Percentiles rank a stretch among this genome's conserved stretches.
phyloP scores from a whole-genome alignment of 2,329 filamentous ascomycete genomes.

The Xylariaceae sp. region DNA sequence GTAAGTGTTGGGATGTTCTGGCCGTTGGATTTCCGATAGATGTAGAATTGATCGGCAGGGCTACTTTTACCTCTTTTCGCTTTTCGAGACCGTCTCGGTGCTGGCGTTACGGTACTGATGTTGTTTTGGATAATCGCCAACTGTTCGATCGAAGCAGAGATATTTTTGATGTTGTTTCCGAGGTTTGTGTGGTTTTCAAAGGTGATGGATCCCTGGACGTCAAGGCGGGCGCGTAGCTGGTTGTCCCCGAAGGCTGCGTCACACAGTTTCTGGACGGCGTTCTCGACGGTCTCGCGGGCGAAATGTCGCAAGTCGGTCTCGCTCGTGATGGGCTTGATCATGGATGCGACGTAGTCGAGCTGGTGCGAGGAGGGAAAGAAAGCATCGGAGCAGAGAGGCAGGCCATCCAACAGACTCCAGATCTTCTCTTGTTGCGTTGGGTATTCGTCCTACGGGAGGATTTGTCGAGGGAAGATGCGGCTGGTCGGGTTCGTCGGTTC shows the following conservation, averaged over 20 bases:
- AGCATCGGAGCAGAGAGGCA: slow-evolving; percentile 25
- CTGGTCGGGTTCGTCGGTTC: not conserved
- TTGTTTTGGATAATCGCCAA: slow-evolving; percentile 18
- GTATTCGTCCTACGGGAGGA: slow-evolving; percentile 36
- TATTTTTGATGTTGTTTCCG: slow-evolving; percentile 19
- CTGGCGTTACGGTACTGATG: slow-evolving; percentile 7
- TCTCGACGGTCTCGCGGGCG: slow-evolving; percentile 34
- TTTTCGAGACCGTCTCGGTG: not conserved
- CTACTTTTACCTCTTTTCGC: not conserved
- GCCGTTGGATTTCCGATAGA: slow-evolving; percentile 22
- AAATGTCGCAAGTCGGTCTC: slow-evolving; percentile 34
- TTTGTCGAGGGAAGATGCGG: slow-evolving; percentile 23
- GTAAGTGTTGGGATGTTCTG: slow-evolving; percentile 24
- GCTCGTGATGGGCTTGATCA: slow-evolving; percentile 32
- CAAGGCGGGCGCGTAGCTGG: slow-evolving; percentile 27
- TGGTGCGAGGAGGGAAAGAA: slow-evolving; percentile 32
- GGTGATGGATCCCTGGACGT: slow-evolving; percentile 30
- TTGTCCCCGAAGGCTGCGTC: slow-evolving; percentile 25
- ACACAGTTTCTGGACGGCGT: slow-evolving; percentile 33
- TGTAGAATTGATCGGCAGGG: slow-evolving; percentile 18
- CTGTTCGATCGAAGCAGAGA: slow-evolving; percentile 24
- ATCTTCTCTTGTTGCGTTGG: slow-evolving; percentile 27
- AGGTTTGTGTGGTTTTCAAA: slow-evolving; percentile 38
- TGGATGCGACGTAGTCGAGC: slow-evolving; percentile 31
- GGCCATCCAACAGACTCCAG: slow-evolving; percentile 27